phyloP scores from a whole-genome alignment of 495 filamentous ascomycete genomes.

The Glarea lozoyensis region DNA sequence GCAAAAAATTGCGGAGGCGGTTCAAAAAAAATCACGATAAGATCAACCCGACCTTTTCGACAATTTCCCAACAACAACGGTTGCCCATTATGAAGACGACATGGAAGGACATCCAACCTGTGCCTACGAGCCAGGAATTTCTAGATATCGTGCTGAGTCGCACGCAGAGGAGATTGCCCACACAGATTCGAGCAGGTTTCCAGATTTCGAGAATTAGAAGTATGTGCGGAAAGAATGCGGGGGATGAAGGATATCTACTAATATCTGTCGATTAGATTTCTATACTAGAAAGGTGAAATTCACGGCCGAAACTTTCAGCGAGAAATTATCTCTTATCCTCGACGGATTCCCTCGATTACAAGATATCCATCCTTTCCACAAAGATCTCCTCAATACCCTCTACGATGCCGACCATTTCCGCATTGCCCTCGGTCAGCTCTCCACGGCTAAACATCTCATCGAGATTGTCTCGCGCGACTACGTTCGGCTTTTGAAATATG shows the following conservation, averaged over 20 bases:
- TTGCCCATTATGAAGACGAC: slow-evolving; percentile 35
- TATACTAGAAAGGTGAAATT: slow-evolving; percentile 98
- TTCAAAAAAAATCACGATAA: not conserved
- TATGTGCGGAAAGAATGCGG: slow-evolving; percentile 26
- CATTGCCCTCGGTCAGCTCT: slow-evolving; percentile 91
- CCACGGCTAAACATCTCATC: slow-evolving; percentile 91
- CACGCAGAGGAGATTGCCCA: slow-evolving; percentile 89
- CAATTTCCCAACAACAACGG: too few relatives aligned
- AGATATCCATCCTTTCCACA: slow-evolving; percentile 95
- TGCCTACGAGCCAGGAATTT: slow-evolving; percentile 91
- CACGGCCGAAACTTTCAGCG: slow-evolving; percentile 93
- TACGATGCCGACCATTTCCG: slow-evolving; percentile 98
- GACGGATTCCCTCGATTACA: slow-evolving; percentile 89
- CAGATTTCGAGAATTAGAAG: slow-evolving; percentile 91
- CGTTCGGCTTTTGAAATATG: slow-evolving; percentile 88
- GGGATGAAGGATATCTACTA: slow-evolving; percentile 6
- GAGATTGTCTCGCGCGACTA: slow-evolving; percentile 94
- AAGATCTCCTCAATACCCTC: slow-evolving; percentile 48
- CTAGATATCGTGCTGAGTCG: slow-evolving; percentile 92
- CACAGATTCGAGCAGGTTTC: slow-evolving; percentile 92
- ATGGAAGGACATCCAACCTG: slow-evolving; percentile 69
- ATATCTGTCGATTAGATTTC: slow-evolving; percentile 49
- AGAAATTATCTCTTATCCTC: slow-evolving; percentile 83
- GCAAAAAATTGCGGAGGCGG: not conserved
- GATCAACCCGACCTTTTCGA: too few relatives aligned